A percentile compares a stretch with the other conserved stretches of the same genome.
These are phyloP conservation scores for Boletellus emodensis DNA, from an alignment of 768 basidiomycete species.

Conservation along the genomic window DNA sequence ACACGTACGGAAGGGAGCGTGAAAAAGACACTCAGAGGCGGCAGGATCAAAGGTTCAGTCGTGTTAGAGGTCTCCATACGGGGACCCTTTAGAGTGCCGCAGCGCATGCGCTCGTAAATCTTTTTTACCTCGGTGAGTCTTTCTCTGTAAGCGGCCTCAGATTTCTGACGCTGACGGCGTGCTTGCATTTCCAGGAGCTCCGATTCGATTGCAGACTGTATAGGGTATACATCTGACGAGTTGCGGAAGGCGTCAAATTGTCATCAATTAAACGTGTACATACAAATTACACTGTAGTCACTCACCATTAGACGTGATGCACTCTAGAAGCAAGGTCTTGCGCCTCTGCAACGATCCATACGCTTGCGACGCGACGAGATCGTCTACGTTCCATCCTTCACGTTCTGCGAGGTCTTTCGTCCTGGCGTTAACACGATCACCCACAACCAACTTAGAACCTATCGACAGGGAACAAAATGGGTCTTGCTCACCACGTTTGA, in stretches of 20 bases:
- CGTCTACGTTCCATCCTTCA: slow-evolving; percentile 41
- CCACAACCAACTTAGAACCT: not conserved
- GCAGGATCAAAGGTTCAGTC: slow-evolving; percentile 30
- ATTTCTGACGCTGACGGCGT: slow-evolving; percentile 24
- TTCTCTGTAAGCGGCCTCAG: slow-evolving; percentile 24
- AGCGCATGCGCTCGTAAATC: slow-evolving; percentile 45
- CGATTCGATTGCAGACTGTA: slow-evolving; percentile 22
- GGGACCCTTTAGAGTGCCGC: slow-evolving; percentile 13
- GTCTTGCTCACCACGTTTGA: slow-evolving; percentile 13
- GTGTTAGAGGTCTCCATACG: not conserved
- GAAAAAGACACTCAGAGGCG: slow-evolving; percentile 46
- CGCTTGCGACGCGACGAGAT: slow-evolving; percentile 38
- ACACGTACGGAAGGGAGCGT: slow-evolving; percentile 42
- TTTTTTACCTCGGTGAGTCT: slow-evolving; percentile 36
- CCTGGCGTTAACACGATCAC: slow-evolving; percentile 25
- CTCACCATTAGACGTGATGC: slow-evolving; percentile 37
- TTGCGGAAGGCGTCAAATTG: not conserved
- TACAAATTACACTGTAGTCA: not conserved
- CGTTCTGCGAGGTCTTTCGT: slow-evolving; percentile 30
- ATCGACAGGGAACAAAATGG: not conserved
- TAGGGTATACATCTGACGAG: slow-evolving; percentile 16
- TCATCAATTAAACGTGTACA: not conserved
- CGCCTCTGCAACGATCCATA: slow-evolving; percentile 38
- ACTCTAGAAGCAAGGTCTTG: slow-evolving; percentile 40
- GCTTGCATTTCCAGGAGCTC: slow-evolving; percentile 29